A percentile compares a stretch with the other conserved stretches of the same genome.
phyloP scores from a whole-genome alignment of 2,329 filamentous ascomycete species.

The Fonsecaea erecta region DNA sequence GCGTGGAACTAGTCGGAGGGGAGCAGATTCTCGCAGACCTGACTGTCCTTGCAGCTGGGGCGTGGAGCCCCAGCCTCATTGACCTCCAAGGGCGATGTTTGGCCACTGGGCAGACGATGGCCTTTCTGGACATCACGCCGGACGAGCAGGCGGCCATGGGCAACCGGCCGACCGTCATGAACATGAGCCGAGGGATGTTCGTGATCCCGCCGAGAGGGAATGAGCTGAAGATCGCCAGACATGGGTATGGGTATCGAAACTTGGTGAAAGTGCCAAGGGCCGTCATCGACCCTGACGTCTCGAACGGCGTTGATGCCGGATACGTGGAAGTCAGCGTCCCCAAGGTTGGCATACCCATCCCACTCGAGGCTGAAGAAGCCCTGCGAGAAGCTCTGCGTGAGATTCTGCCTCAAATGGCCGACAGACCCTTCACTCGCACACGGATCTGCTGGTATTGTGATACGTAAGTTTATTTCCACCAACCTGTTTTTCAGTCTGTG shows the following conservation, averaged over 20 bases:
- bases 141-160: constrained; percentile 70
- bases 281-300: constrained; percentile 17
- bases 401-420: constrained; percentile 59
- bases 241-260: constrained; percentile 66
- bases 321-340: constrained; percentile 46
- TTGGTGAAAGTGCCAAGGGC: constrained; percentile 21
- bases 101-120: constrained; percentile 81
- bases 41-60: constrained; percentile 76
- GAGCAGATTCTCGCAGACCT: constrained; percentile 33
- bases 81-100: constrained; percentile 76
- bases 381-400: constrained; percentile 65
- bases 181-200: constrained; percentile 57
- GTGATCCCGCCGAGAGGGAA: constrained; percentile 58
- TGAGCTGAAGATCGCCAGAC: constrained; percentile 70
- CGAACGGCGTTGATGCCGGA: constrained; percentile 13
- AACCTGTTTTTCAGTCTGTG: background rate
- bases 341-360: constrained; percentile 45
- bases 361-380: constrained; percentile 63
- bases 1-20: constrained; percentile 29
- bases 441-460: constrained; percentile 78
- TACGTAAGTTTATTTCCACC: constrained; percentile 49
- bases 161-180: constrained; percentile 67
- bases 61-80: constrained; percentile 80
- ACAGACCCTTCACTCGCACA: constrained; percentile 65
- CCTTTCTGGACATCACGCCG: constrained; percentile 74